Conservation (phyloP, 2,329 filamentous ascomycete species). For the Colletotrichum sp. region DNA sequence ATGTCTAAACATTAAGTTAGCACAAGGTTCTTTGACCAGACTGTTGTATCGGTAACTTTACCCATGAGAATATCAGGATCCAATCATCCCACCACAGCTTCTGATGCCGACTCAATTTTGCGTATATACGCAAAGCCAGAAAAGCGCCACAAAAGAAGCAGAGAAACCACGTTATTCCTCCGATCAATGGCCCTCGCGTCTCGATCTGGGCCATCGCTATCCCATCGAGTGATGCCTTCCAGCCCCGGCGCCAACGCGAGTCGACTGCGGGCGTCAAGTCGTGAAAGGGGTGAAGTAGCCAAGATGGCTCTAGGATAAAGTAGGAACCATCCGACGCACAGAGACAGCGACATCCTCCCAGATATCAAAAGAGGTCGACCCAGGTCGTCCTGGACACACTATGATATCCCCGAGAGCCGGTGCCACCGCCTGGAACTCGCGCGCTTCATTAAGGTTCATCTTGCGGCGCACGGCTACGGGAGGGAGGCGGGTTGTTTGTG, state of each 20-base stretch:
- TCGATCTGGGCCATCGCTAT: neutral
- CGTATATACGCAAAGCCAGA: conserved; percentile 26
- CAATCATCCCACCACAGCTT: conserved; percentile 29
- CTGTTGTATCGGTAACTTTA: conserved; percentile 20
- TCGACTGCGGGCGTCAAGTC: neutral
- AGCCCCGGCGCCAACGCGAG: neutral
- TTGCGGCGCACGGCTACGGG: conserved; percentile 2
- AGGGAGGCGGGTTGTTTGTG: neutral
- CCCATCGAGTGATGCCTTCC: neutral
- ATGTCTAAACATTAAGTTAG: neutral
- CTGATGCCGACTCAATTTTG: conserved; percentile 21
- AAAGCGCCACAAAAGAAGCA: conserved; percentile 23
- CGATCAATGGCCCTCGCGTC: neutral
- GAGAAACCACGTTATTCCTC: conserved; percentile 33
- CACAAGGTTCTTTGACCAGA: no score
- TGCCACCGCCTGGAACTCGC: neutral
- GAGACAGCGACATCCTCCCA: neutral
- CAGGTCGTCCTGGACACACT: neutral
- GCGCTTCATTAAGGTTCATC: neutral
- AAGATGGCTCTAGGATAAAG: neutral
- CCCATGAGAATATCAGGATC: conserved; percentile 27
- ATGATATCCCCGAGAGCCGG: neutral
- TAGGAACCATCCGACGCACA: neutral
- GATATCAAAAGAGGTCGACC: neutral
- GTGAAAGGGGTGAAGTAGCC: neutral